Conservation (phyloP, 208 protist genomes). For the Leishmania braziliensis region DNA sequence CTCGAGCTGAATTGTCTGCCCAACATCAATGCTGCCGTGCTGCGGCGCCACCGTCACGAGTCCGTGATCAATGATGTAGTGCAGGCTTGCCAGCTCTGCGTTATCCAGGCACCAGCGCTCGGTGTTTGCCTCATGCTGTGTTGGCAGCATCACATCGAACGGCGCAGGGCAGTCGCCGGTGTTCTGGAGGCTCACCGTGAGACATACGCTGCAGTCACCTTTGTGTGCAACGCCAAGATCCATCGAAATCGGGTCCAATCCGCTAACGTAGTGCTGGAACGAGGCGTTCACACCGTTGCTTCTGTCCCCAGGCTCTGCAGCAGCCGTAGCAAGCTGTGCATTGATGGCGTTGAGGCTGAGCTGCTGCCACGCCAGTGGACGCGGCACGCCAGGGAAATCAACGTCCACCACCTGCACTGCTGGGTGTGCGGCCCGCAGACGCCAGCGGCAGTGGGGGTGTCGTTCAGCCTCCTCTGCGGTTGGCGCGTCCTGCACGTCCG, state of each 20-base stretch:
- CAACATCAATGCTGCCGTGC: slow-evolving; percentile 61
- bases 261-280: slow-evolving; percentile 79
- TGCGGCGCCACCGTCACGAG: slow-evolving; percentile 74
- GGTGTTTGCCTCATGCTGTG: slow-evolving; percentile 75
- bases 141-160: slow-evolving; percentile 86
- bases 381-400: slow-evolving; percentile 37
- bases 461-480: slow-evolving; percentile 53
- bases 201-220: slow-evolving; percentile 27
- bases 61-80: slow-evolving; percentile 66
- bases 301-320: slow-evolving; percentile 32
- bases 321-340: slow-evolving; percentile 49
- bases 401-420: slow-evolving; percentile 86
- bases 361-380: slow-evolving; percentile 63
- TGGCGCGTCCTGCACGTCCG: slow-evolving; percentile 33
- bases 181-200: slow-evolving; percentile 79
- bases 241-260: slow-evolving; percentile 73
- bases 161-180: slow-evolving; percentile 60
- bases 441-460: slow-evolving; percentile 75
- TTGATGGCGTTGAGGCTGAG: slow-evolving; percentile 83
- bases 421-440: slow-evolving; percentile 61
- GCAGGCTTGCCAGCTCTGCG: slow-evolving; percentile 67
- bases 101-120: slow-evolving; percentile 90
- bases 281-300: slow-evolving; percentile 49
- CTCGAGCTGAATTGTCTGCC: slow-evolving; percentile 51
- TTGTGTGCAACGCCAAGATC: slow-evolving; percentile 74